Evolutionary conservation across 805 yeast species (phyloP).

Genomic region (Barnettozyma wickerhamii): DNA sequence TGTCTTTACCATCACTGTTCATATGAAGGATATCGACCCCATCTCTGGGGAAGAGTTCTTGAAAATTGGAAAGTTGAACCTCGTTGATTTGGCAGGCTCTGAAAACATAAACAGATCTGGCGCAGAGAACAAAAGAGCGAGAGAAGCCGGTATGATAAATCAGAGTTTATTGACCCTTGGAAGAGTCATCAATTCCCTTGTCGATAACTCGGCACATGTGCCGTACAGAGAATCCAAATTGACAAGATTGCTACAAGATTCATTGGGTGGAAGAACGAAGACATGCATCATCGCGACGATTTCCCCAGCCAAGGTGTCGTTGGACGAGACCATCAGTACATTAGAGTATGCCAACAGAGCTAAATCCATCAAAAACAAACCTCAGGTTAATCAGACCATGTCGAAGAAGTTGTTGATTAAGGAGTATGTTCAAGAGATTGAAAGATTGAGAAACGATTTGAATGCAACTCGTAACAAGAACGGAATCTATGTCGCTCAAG

Average conservation of each 20-base stretch:
- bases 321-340: slow-evolving; percentile 76
- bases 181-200: slow-evolving; percentile 73
- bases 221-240: slow-evolving; percentile 85
- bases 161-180: slow-evolving; percentile 83
- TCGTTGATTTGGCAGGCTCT: slow-evolving; percentile 94
- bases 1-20: slow-evolving; percentile 65
- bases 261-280: slow-evolving; percentile 79
- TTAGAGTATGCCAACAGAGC: slow-evolving; percentile 83
- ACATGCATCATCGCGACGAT: slow-evolving; percentile 81
- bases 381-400: slow-evolving; percentile 58
- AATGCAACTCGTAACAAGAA: slow-evolving; percentile 59
- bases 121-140: slow-evolving; percentile 75
- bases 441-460: slow-evolving; percentile 55
- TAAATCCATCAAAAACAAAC: slow-evolving; percentile 64
- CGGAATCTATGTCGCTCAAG: slow-evolving; percentile 59
- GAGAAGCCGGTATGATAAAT: slow-evolving; percentile 89
- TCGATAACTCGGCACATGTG: slow-evolving; percentile 60
- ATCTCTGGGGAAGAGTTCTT: slow-evolving; percentile 46
- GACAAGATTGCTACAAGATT: slow-evolving; percentile 74
- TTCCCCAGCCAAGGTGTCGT: slow-evolving; percentile 68
- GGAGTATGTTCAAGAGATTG: slow-evolving; percentile 51
- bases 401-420: slow-evolving; percentile 51
- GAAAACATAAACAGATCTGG: slow-evolving; percentile 85
- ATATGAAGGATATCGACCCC: slow-evolving; percentile 45
- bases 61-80: slow-evolving; percentile 63